A percentile compares a stretch with the other conserved stretches of the same genome.
These are phyloP conservation scores for Adansonia rubrostipa DNA, from an alignment of 441 rosid genomes.

Conservation along the genomic window DNA sequence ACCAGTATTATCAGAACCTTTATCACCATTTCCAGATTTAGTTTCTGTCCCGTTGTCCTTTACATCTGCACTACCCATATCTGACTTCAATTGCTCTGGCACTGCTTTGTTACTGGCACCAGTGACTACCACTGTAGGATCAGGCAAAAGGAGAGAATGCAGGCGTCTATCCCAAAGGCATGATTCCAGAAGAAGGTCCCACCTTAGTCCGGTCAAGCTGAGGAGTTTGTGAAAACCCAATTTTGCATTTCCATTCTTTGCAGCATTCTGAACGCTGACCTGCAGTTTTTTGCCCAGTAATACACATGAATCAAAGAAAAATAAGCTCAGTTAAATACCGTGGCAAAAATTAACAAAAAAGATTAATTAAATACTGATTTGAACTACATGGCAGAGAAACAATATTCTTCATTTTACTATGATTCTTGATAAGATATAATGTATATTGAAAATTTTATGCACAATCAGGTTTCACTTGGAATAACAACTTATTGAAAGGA, in stretches of 20 bases:
- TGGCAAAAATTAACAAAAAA: not conserved
- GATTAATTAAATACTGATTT: slow-evolving; percentile 6
- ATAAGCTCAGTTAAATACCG: slow-evolving; percentile 2
- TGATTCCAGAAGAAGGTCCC: slow-evolving; percentile 88
- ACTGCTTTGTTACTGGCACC: slow-evolving; percentile 41
- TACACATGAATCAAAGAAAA: slow-evolving; percentile 8
- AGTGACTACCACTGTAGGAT: slow-evolving; percentile 44
- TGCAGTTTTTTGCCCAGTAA: slow-evolving; percentile 29
- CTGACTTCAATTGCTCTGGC: slow-evolving; percentile 36
- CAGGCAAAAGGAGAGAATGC: slow-evolving; percentile 62
- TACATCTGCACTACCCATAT: slow-evolving; percentile 32
- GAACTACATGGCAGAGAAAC: slow-evolving; percentile 14
- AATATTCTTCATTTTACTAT: slow-evolving; percentile 7
- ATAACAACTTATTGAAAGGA: slow-evolving; percentile 2
- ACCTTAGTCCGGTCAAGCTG: slow-evolving; percentile 61
- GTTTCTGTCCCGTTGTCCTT: slow-evolving; percentile 33
- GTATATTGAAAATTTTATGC: not conserved
- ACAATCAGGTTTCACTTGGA: slow-evolving; percentile 20
- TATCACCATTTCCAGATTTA: slow-evolving; percentile 32
- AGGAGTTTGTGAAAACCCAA: slow-evolving; percentile 56
- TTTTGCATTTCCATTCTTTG: slow-evolving; percentile 47
- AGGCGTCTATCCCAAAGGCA: slow-evolving; percentile 77
- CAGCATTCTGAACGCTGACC: slow-evolving; percentile 49
- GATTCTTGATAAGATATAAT: not conserved
- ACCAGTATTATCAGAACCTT: slow-evolving; percentile 34